These are phyloP conservation scores for Aspergillus leporis DNA, from an alignment of 495 filamentous ascomycete species.

Conservation along the genomic window DNA sequence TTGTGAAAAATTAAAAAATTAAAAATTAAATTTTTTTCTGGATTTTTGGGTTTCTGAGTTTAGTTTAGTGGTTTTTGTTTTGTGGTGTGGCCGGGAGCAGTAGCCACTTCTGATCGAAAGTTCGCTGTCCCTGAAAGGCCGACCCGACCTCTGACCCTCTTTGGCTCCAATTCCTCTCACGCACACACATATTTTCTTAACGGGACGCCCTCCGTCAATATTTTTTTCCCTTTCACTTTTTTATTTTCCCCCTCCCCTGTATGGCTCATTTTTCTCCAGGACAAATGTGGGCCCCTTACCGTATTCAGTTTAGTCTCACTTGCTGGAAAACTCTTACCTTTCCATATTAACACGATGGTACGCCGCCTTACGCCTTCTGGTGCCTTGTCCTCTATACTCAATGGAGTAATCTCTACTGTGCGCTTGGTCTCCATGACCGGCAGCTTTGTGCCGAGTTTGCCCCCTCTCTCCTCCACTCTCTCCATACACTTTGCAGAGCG, in stretches of 20 bases:
- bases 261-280: conserved; percentile 17
- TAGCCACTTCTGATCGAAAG: conserved; percentile 25
- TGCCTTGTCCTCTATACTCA: conserved; percentile 15
- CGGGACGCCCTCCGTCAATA: conserved; percentile 17
- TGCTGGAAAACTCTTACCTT: conserved; percentile 26
- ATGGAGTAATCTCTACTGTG: conserved; percentile 20
- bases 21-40: conserved; percentile 6
- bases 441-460: conserved; percentile 31
- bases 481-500: conserved; percentile 7
- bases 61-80: conserved; percentile 5
- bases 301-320: conserved; percentile 16
- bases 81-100: conserved; percentile 22
- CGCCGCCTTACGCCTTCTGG: conserved; percentile 21
- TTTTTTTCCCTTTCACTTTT: conserved; percentile 9
- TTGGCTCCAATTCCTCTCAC: conserved; percentile 7
- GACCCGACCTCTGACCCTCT: conserved; percentile 9
- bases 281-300: conserved; percentile 14
- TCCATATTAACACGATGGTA: conserved; percentile 19
- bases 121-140: conserved; percentile 24
- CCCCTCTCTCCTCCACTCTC: conserved; percentile 14
- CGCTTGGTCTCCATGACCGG: conserved; percentile 21
- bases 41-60: conserved; percentile 12
- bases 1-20: neutral
- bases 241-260: conserved; percentile 15
- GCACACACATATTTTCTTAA: conserved; percentile 23